Conservation (phyloP, 2,329 filamentous ascomycete species). For the Cytospora chrysosperma region DNA sequence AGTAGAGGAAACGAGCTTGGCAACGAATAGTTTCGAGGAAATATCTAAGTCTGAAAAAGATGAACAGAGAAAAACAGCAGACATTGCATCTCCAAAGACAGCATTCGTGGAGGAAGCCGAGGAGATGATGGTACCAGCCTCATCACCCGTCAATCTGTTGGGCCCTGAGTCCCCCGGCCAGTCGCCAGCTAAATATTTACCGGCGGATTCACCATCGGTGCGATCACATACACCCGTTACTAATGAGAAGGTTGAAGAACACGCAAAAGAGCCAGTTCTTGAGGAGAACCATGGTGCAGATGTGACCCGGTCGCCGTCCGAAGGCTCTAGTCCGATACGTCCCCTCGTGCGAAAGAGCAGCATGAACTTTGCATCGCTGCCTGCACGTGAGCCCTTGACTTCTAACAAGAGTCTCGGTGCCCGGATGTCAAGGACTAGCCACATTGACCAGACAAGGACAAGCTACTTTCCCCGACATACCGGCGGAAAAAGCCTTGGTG, state of each 20-base stretch:
- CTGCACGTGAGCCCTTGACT: conserved; percentile 82
- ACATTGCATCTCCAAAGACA: conserved; percentile 18
- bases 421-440: conserved; percentile 72
- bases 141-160: conserved; percentile 25
- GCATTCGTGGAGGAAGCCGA: conserved; percentile 13
- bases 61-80: conserved; percentile 38
- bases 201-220: conserved; percentile 11
- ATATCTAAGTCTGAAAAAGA: conserved; percentile 46
- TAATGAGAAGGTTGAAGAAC: conserved; percentile 17
- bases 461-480: conserved; percentile 75
- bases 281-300: conserved; percentile 38
- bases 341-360: conserved; percentile 88
- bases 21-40: conserved; percentile 36
- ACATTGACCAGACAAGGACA: conserved; percentile 69
- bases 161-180: conserved; percentile 8
- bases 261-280: conserved; percentile 25
- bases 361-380: conserved; percentile 88
- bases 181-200: conserved; percentile 20
- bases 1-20: conserved; percentile 28
- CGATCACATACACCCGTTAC: not conserved
- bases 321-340: conserved; percentile 71
- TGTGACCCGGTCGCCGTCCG: conserved; percentile 61
- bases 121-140: conserved; percentile 20
- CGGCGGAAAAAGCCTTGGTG: conserved; percentile 69
- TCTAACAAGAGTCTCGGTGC: conserved; percentile 80